A percentile compares a stretch with the other conserved stretches of the same genome.
Conservation (phyloP, 2,329 filamentous ascomycete species). For the Colletotrichum australisinense region DNA sequence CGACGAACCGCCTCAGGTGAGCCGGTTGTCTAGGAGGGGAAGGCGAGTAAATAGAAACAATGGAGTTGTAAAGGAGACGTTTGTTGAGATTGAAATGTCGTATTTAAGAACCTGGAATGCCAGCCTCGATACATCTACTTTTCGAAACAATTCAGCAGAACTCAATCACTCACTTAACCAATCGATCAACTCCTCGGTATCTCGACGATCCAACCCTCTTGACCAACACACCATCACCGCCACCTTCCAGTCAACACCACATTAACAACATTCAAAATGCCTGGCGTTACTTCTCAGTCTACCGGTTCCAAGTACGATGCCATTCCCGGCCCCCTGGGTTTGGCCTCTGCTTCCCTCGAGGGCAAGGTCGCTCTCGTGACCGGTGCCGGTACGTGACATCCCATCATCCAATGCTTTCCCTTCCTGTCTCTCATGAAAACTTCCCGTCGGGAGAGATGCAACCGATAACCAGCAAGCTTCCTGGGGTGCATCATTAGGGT, state of each 20-base stretch:
- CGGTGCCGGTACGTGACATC: slow-evolving; percentile 59
- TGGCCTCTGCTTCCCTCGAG: slow-evolving; percentile 71
- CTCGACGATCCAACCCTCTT: slow-evolving; percentile 1
- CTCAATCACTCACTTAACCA: slow-evolving; percentile 16
- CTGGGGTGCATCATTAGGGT: not conserved
- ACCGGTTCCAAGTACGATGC: slow-evolving; percentile 47
- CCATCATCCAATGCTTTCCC: not conserved
- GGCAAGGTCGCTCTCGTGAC: slow-evolving; percentile 90
- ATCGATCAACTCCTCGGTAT: slow-evolving; percentile 15
- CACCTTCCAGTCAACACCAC: not conserved
- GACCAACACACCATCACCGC: not conserved
- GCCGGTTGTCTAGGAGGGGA: not conserved
- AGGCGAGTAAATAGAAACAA: not conserved
- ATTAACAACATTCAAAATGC: slow-evolving; percentile 43
- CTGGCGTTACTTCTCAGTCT: slow-evolving; percentile 41
- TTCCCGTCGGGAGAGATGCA: not conserved
- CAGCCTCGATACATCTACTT: not conserved
- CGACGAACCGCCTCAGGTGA: slow-evolving; percentile 27
- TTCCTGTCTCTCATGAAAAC: not conserved
- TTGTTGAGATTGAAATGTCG: slow-evolving; percentile 1
- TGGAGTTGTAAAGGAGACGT: too few species aligned
- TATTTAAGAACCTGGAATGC: slow-evolving; percentile 28
- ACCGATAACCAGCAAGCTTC: not conserved
- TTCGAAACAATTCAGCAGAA: slow-evolving; percentile 22
- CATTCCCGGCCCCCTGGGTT: slow-evolving; percentile 51